Base-by-base conservation (phyloP, 352 stramenopile species). In the Pythium biforme region DNA sequence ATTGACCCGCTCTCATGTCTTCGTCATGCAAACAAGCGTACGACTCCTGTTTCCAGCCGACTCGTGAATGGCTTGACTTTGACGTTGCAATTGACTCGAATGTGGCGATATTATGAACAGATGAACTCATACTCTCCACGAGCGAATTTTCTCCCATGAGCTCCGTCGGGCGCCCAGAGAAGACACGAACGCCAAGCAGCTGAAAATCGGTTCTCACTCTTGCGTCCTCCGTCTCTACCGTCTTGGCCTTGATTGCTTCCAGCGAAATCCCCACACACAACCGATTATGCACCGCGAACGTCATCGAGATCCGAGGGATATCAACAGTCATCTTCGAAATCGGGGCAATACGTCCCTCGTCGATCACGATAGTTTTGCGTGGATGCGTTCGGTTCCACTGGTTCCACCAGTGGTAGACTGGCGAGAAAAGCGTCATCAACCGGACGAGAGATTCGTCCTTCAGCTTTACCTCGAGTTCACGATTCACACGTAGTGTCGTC, bases 341-440 rank as follows among this genome's bases (percentile, higher is more conserved):
- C 4, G 85, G 83, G 29, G 79, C 81, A 64, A 94, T 81, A 15
- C 73, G 77, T 56, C 83, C 62, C 59, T 84, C 70, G 27, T 83
- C 73, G 14, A 69, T 45, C 6, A 75, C 40, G 34, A 84, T 48
- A 22, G 72, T 47, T 54, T 88, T 90, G 49, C 74, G 86, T 5
- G 86, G 86, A 55, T 92, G 83, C 17, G 65, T 85, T 26, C 78
- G 41, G 63, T 86, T 90, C 86, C 86, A 95, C 43, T 84, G 74
- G 34, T 89, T 89, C 82, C 85, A 95, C 86, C 86, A 95, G 45
- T 87, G 64, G 60, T 90, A 94, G 11, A 95, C 73, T 23, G 86
- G 86, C 7, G 79, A 76, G 55, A 92, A 79, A 2, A 95, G 66
- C 49, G 72, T 86, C 78, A 92, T 93, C 84, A 84, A 90, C 55